A percentile compares a stretch with the other conserved stretches of the same genome.
Conservation (phyloP, 2,329 filamentous ascomycete species). For the Eurotiales sp. region DNA sequence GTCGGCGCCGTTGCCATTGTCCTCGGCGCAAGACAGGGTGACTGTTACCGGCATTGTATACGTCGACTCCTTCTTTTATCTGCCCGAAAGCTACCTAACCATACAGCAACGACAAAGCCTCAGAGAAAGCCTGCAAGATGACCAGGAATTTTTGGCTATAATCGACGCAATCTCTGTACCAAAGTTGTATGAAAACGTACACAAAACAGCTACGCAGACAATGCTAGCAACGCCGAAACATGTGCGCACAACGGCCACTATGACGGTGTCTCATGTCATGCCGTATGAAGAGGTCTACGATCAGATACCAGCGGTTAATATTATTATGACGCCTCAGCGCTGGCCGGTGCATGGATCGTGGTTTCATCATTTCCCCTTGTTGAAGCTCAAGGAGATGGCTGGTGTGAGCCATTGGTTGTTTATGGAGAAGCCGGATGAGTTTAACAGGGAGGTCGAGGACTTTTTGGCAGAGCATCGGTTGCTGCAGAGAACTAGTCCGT, state of each 20-base stretch:
- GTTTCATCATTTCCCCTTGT: constrained; percentile 1
- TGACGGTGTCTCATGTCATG: neutral
- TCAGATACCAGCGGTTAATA: constrained; percentile 1
- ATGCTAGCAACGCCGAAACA: neutral
- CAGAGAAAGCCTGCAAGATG: neutral
- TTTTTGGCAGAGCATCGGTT: neutral
- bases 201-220: neutral
- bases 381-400: constrained; percentile 1
- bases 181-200: neutral
- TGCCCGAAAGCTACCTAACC: neutral
- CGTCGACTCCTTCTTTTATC: neutral
- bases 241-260: neutral
- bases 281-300: constrained; percentile 4
- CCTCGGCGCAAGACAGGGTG: neutral
- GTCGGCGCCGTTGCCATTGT: no score
- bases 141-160: neutral
- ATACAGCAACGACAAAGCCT: neutral
- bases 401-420: constrained; percentile 7
- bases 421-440: constrained; percentile 5
- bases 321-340: no score
- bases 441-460: neutral
- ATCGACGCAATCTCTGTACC: neutral
- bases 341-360: neutral
- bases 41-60: neutral
- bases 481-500: no score